phyloP scores from a whole-genome alignment of 177 flowering plant species.

The Tripterygium wilfordii region DNA sequence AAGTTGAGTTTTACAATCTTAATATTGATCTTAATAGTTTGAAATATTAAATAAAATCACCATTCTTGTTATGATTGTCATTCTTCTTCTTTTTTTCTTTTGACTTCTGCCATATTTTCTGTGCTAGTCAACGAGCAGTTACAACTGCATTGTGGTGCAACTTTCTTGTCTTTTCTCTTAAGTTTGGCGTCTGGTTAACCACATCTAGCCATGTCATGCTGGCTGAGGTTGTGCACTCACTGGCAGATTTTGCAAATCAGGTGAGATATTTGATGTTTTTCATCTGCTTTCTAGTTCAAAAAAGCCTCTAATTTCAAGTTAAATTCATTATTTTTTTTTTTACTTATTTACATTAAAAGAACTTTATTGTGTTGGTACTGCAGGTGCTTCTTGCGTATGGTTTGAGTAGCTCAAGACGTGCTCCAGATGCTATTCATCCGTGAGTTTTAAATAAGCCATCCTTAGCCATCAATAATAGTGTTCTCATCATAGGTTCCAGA shows the following conservation, averaged over 20 bases:
- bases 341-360: slow-evolving; percentile 8
- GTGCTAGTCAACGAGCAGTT: slow-evolving; percentile 85
- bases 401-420: slow-evolving; percentile 92
- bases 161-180: slow-evolving; percentile 93
- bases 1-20: no score
- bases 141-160: slow-evolving; percentile 95
- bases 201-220: slow-evolving; percentile 96
- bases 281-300: neutral
- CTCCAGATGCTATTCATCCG: slow-evolving; percentile 99
- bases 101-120: no score
- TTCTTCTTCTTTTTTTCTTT: neutral
- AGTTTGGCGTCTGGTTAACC: slow-evolving; percentile 88
- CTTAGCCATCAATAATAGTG: neutral
- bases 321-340: no score
- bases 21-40: no score
- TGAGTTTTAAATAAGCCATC: slow-evolving; percentile 35
- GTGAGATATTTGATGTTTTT: slow-evolving; percentile 22
- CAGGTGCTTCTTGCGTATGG: slow-evolving; percentile 99
- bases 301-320: no score
- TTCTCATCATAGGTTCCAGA: neutral
- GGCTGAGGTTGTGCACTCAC: slow-evolving; percentile 93
- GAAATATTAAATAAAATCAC: no score
- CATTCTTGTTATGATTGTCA: neutral
- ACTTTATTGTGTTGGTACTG: slow-evolving; percentile 28
- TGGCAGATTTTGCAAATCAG: slow-evolving; percentile 98